Evolutionary conservation across 176 grass and related monocot species (phyloP).

Genomic region (Oryza glaberrima): DNA sequence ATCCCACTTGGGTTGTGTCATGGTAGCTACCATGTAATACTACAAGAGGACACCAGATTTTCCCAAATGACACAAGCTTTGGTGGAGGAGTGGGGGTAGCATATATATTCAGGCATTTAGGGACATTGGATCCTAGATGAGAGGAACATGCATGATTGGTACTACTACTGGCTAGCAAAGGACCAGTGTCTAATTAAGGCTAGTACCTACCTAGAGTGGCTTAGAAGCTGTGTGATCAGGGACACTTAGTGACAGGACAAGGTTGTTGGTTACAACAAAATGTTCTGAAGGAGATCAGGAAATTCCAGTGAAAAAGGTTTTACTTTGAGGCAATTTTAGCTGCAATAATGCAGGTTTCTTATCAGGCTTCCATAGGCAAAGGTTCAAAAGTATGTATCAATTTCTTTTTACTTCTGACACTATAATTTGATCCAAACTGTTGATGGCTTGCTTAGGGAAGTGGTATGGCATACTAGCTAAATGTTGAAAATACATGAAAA

Average conservation of each 20-base stretch:
- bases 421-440: background rate
- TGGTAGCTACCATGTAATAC: background rate
- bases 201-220: conserved; percentile 11
- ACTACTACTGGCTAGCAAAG: conserved; percentile 21
- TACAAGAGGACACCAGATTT: background rate
- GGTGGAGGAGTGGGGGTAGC: background rate
- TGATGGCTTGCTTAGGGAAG: background rate
- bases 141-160: conserved; percentile 39
- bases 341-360: background rate
- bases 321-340: background rate
- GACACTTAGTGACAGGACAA: background rate
- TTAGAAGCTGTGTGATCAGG: background rate
- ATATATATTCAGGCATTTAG: background rate
- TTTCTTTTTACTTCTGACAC: background rate
- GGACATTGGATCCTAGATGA: conserved; percentile 55
- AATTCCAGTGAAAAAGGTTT: background rate
- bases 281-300: background rate
- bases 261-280: background rate
- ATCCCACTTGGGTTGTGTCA: conserved; percentile 22
- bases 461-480: background rate
- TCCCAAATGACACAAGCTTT: background rate
- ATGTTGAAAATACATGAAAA: too few relatives aligned
- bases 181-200: conserved; percentile 42
- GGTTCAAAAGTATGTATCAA: background rate
- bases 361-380: background rate